Percentiles rank a stretch among this genome's conserved stretches.
These are phyloP conservation scores for Nothophytophthora sp. DNA, from an alignment of 352 stramenopile species.

Conservation along the genomic window DNA sequence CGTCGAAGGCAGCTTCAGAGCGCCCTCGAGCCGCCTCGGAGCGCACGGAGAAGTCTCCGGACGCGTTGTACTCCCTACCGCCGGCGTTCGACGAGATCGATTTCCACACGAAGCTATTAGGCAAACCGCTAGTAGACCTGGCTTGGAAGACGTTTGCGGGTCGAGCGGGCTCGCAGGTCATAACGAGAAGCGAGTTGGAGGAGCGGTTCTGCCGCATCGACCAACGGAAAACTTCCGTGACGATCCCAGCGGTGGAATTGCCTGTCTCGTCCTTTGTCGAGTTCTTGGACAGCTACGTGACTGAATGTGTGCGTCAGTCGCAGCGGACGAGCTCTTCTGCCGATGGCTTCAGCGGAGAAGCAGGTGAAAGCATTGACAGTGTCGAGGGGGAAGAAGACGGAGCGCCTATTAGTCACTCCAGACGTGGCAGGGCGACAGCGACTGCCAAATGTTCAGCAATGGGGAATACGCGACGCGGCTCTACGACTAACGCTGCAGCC, in stretches of 20 bases:
- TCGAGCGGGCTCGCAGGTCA: slow-evolving; percentile 31
- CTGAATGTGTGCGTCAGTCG: slow-evolving; percentile 33
- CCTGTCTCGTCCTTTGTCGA: slow-evolving; percentile 53
- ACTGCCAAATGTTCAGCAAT: slow-evolving; percentile 9
- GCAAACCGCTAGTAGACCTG: slow-evolving; percentile 61
- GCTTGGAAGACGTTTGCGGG: slow-evolving; percentile 51
- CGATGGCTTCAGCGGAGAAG: background rate
- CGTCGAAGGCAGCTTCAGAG: background rate
- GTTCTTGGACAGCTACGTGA: slow-evolving; percentile 61
- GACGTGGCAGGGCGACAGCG: background rate
- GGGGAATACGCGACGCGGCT: slow-evolving; percentile 14
- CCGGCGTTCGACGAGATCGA: slow-evolving; percentile 58
- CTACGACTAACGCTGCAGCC: background rate
- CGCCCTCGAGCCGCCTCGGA: background rate
- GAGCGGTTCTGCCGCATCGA: slow-evolving; percentile 46
- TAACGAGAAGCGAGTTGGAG: slow-evolving; percentile 27
- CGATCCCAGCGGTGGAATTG: slow-evolving; percentile 34
- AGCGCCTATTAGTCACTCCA: background rate
- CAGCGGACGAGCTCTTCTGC: slow-evolving; percentile 3
- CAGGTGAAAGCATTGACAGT: background rate
- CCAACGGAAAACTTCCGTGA: slow-evolving; percentile 36
- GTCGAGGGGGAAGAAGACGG: background rate
- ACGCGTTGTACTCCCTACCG: slow-evolving; percentile 21
- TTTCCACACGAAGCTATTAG: slow-evolving; percentile 52
- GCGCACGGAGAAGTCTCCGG: background rate